Evolutionary conservation across 2,329 filamentous ascomycete genomes (phyloP).

Genomic region (Leptographium radiaticola): DNA sequence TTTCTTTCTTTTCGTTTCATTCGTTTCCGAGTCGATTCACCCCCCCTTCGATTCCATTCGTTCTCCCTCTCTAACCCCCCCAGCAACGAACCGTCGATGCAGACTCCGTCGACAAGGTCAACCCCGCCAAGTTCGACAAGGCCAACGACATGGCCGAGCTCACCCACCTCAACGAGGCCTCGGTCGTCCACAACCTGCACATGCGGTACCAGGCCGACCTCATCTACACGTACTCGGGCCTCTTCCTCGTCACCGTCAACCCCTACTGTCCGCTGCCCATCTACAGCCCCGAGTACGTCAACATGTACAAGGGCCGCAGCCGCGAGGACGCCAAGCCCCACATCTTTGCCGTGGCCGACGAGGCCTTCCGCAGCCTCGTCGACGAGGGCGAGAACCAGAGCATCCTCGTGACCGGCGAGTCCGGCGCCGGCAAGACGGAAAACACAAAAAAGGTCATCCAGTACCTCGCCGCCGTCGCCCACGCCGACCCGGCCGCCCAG

Average conservation of each 20-base stretch:
- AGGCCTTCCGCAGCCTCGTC: conserved; percentile 89
- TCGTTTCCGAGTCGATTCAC: too few relatives aligned
- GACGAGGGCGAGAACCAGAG: conserved; percentile 95
- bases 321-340: conserved; percentile 93
- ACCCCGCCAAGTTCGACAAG: conserved; percentile 98
- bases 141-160: conserved; percentile 98
- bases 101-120: conserved; percentile 94
- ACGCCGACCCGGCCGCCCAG: conserved; percentile 55
- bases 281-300: conserved; percentile 92
- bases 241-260: conserved; percentile 95
- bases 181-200: conserved; percentile 92
- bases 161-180: conserved; percentile 94
- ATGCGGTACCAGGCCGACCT: conserved; percentile 91
- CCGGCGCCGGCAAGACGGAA: conserved; percentile 94
- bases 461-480: conserved; percentile 88
- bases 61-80: conserved; percentile 10
- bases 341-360: conserved; percentile 94
- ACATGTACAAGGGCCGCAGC: conserved; percentile 89
- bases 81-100: conserved; percentile 77
- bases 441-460: conserved; percentile 99
- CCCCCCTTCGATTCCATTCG: too few relatives aligned
- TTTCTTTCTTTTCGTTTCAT: too few relatives aligned
- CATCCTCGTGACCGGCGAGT: conserved; percentile 95
- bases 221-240: conserved; percentile 95
- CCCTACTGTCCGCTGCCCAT: conserved; percentile 92